Base-by-base conservation (phyloP, 208 protist genomes). In the Jaenimonas drosophilae region DNA sequence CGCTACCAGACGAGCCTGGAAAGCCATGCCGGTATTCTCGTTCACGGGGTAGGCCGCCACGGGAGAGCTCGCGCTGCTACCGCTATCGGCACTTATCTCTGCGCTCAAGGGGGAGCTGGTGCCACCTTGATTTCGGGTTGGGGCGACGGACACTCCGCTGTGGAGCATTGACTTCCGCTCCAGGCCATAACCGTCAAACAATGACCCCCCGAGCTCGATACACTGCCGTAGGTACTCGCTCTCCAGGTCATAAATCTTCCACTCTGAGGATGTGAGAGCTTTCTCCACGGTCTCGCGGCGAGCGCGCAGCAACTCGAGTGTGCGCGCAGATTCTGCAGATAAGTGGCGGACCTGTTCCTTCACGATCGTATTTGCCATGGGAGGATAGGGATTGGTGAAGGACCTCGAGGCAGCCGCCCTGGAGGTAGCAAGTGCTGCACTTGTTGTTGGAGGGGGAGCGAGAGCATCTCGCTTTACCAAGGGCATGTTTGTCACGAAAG, bases 131-230 rank as follows among this genome's bases (percentile, higher is more conserved):
- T 21, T 6, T 6, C 37, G 37, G 7, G 17, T 33, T 32, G 16
- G 38, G 6, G 19, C 5, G 19, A 39, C n/a, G 21, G 41, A 25
- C 7, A 25, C 19, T 34, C 52, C 52, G 21, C n/a, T 30, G 32
- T 43, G 30, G 6, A 49, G 17, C 11, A 49, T 17, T 7, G 56
- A 47, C 42, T 57, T 58, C n/a, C 71, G 73, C 56, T 85, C 74
- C n/a, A 79, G 34, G 1, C 77, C 76, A 47, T 73, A 91, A 4
- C 76, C 82, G 31, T 91, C 82, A 38, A 87, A 91, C 2, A 91
- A 48, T 29, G 62, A 82, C 7, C 82, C 82, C 31, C 76, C 76
- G 16, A 76, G 49, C 34, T 76, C 67, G 21, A 86, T 63, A 33
- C 67, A 79, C 20, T 76, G 60, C 46, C 66, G 64, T 20, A 91